Percentiles rank a stretch among this genome's conserved stretches.
These are phyloP conservation scores for Pelargonium nanum DNA, from an alignment of 345 rosid genomes.

Conservation along the genomic window DNA sequence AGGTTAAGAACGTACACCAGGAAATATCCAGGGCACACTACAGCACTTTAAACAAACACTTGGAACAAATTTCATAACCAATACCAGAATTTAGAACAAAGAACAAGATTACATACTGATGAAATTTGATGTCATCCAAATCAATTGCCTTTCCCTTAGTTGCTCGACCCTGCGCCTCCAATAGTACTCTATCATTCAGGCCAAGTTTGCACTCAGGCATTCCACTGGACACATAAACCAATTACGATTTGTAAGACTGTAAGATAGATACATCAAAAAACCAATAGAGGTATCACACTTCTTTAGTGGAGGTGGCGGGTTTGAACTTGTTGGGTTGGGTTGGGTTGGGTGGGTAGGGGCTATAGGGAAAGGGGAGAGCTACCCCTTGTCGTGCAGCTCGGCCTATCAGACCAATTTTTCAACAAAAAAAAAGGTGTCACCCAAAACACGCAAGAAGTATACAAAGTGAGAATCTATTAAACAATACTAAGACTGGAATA, in stretches of 20 bases:
- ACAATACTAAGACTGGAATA: background rate
- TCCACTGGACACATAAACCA: conserved; percentile 46
- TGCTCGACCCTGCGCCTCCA: conserved; percentile 94
- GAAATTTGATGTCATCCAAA: conserved; percentile 94
- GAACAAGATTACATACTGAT: conserved; percentile 47
- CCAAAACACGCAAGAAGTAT: too few species aligned
- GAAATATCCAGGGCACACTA: background rate
- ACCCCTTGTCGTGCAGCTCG: too few species aligned
- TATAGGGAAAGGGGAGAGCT: too few species aligned
- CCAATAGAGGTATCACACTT: too few species aligned
- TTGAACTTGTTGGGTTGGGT: too few species aligned
- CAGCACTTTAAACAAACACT: conserved; percentile 1
- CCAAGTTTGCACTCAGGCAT: conserved; percentile 99
- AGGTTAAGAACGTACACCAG: background rate
- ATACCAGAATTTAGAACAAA: conserved; percentile 7
- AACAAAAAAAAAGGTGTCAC: too few species aligned
- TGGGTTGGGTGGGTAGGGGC: too few species aligned
- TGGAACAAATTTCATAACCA: background rate
- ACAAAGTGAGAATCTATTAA: conserved; percentile 3
- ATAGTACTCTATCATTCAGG: conserved; percentile 76
- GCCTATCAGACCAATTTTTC: too few species aligned
- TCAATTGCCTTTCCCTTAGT: conserved; percentile 95
- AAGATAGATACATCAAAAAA: too few species aligned
- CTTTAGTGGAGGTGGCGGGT: too few species aligned
- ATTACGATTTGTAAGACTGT: too few species aligned